These are phyloP conservation scores for Globisporangium cystogenes DNA, from an alignment of 352 stramenopile species.

Conservation along the genomic window DNA sequence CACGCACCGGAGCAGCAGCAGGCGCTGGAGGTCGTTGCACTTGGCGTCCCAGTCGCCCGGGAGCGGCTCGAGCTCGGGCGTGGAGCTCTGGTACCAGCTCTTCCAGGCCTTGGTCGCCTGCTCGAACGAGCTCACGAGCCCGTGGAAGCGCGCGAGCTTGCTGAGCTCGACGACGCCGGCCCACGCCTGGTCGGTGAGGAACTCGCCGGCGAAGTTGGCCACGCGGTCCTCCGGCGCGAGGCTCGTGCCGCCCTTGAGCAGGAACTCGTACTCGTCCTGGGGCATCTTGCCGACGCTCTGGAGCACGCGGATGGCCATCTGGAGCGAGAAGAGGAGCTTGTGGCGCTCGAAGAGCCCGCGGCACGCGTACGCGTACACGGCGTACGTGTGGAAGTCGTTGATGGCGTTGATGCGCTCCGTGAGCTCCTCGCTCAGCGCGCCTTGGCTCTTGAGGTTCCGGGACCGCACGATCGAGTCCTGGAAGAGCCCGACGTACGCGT, in stretches of 20 bases:
- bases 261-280: slow-evolving; percentile 92
- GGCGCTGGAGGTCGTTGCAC: slow-evolving; percentile 90
- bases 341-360: slow-evolving; percentile 94
- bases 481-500: slow-evolving; percentile 94
- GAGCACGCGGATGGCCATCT: slow-evolving; percentile 92
- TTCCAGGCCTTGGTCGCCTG: slow-evolving; percentile 80
- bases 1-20: slow-evolving; percentile 92
- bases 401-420: slow-evolving; percentile 89
- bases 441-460: slow-evolving; percentile 75
- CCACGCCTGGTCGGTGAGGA: slow-evolving; percentile 83
- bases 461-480: slow-evolving; percentile 90
- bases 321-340: slow-evolving; percentile 95
- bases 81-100: slow-evolving; percentile 76
- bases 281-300: slow-evolving; percentile 90
- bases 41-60: slow-evolving; percentile 92
- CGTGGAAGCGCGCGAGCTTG: slow-evolving; percentile 85
- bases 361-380: slow-evolving; percentile 94
- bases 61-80: slow-evolving; percentile 88
- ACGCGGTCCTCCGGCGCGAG: slow-evolving; percentile 60
- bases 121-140: slow-evolving; percentile 89
- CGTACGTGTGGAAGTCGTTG: slow-evolving; percentile 95
- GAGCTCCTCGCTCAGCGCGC: slow-evolving; percentile 76
- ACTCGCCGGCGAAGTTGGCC: slow-evolving; percentile 84
- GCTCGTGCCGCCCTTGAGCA: slow-evolving; percentile 87
- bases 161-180: slow-evolving; percentile 91